Percentiles rank a stretch among this genome's conserved stretches.
Evolutionary conservation across 306 rosid species (phyloP).

Genomic region (Albizia julibrissin): DNA sequence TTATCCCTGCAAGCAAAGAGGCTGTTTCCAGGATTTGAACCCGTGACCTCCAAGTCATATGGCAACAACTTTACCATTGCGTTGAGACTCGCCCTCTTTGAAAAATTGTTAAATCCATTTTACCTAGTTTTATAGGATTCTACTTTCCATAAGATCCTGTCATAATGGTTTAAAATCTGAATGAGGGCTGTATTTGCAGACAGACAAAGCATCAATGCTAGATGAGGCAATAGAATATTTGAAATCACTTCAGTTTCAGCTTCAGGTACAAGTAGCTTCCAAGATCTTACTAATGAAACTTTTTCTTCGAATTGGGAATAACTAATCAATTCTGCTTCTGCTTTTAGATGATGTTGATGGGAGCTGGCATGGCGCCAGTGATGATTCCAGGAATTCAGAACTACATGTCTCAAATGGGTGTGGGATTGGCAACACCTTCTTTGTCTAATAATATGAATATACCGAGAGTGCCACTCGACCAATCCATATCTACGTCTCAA

Average conservation of each 20-base stretch:
- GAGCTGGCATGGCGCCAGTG: conserved; percentile 76
- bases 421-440: conserved; percentile 59
- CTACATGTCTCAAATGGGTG: conserved; percentile 61
- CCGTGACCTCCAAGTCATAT: too few species aligned
- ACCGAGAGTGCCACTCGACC: conserved; percentile 52
- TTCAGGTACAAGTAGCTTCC: conserved; percentile 58
- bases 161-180: conserved; percentile 15
- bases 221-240: conserved; percentile 90
- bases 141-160: conserved; percentile 22
- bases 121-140: not conserved
- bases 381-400: conserved; percentile 80
- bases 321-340: conserved; percentile 16
- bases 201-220: conserved; percentile 87
- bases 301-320: not conserved
- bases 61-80: too few species aligned
- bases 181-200: conserved; percentile 49
- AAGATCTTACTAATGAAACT: not conserved
- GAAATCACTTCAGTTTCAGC: conserved; percentile 87
- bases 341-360: conserved; percentile 87
- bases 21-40: too few species aligned
- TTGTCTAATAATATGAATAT: conserved; percentile 61
- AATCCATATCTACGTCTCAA: conserved; percentile 49
- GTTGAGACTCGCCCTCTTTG: too few species aligned
- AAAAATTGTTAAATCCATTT: not conserved
- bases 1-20: too few species aligned